phyloP scores from a whole-genome alignment of 1,139 yeast species.

The Candida mesenterica region DNA sequence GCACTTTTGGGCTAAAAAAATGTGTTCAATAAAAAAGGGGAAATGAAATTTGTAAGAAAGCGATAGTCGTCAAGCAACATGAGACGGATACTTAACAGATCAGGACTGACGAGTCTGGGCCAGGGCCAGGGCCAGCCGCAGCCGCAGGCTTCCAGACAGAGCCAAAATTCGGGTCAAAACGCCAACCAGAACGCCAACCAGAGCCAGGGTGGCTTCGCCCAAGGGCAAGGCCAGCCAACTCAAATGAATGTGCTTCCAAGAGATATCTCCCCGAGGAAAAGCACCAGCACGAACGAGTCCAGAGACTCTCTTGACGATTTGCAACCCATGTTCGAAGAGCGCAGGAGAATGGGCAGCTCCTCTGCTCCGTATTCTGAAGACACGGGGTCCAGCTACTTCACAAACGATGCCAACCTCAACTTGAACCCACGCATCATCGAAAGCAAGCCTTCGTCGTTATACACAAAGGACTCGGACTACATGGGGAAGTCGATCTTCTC shows the following conservation, averaged over 20 bases:
- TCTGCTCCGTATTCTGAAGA: slow-evolving; percentile 1
- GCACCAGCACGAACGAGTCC: slow-evolving; percentile 32
- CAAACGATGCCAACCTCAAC: slow-evolving; percentile 34
- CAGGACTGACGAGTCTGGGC: slow-evolving; percentile 3
- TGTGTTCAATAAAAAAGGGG: no score
- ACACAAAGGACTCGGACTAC: slow-evolving; percentile 28
- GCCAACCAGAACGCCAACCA: no score
- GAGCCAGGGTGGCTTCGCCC: not conserved
- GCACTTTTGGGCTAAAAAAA: no score
- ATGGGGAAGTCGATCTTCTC: slow-evolving; percentile 37
- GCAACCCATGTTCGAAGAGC: slow-evolving; percentile 31
- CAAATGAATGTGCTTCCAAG: not conserved
- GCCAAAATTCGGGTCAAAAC: no score
- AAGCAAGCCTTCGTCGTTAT: slow-evolving; percentile 22
- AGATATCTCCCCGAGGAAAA: slow-evolving; percentile 17
- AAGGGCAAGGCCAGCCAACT: no score
- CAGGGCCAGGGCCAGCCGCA: no score
- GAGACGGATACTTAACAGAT: slow-evolving; percentile 10
- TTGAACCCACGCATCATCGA: slow-evolving; percentile 40
- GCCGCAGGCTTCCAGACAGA: not conserved
- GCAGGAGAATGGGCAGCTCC: slow-evolving; percentile 7
- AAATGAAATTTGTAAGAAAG: not conserved
- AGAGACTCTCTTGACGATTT: slow-evolving; percentile 34
- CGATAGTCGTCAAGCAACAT: slow-evolving; percentile 3
- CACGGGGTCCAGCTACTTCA: slow-evolving; percentile 14